A percentile compares a stretch with the other conserved stretches of the same genome.
phyloP scores from a whole-genome alignment of 1,284 basidiomycete species.

The Coriolopsis trogii region DNA sequence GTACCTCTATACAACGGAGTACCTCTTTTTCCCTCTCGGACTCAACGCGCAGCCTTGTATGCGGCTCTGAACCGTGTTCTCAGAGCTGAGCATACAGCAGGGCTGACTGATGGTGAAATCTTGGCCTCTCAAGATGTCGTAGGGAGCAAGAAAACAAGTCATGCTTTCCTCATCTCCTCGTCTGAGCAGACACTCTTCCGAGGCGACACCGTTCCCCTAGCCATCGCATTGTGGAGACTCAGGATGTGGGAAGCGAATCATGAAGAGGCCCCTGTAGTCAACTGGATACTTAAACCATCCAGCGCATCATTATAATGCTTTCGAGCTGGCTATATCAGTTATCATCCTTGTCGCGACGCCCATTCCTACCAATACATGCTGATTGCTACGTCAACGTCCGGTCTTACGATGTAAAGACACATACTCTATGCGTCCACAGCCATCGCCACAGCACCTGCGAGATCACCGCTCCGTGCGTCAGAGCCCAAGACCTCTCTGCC shows the following conservation, averaged over 20 bases:
- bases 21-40: slow-evolving; percentile 58
- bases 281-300: too few species aligned
- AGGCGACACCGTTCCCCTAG: slow-evolving; percentile 62
- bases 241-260: slow-evolving; percentile 67
- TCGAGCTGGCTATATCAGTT: too few species aligned
- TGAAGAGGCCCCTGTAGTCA: too few species aligned
- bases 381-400: slow-evolving; percentile 14
- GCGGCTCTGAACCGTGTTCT: slow-evolving; percentile 51
- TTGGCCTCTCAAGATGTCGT: slow-evolving; percentile 12
- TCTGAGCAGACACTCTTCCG: slow-evolving; percentile 48
- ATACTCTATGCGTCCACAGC: slow-evolving; percentile 58
- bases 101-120: too few species aligned
- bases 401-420: slow-evolving; percentile 18
- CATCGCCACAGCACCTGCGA: slow-evolving; percentile 57
- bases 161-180: slow-evolving; percentile 69
- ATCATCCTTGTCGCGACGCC: background rate
- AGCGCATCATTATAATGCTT: too few species aligned
- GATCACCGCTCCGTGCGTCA: slow-evolving; percentile 35
- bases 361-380: slow-evolving; percentile 21
- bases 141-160: slow-evolving; percentile 53
- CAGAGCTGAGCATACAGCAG: slow-evolving; percentile 44
- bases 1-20: slow-evolving; percentile 70
- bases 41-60: slow-evolving; percentile 62
- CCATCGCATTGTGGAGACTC: slow-evolving; percentile 74
- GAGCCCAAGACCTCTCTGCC: slow-evolving; percentile 69